A percentile compares a stretch with the other conserved stretches of the same genome.
Evolutionary conservation across 73 alveolate species (phyloP).

Genomic region (Tetrahymena malaccensis): DNA sequence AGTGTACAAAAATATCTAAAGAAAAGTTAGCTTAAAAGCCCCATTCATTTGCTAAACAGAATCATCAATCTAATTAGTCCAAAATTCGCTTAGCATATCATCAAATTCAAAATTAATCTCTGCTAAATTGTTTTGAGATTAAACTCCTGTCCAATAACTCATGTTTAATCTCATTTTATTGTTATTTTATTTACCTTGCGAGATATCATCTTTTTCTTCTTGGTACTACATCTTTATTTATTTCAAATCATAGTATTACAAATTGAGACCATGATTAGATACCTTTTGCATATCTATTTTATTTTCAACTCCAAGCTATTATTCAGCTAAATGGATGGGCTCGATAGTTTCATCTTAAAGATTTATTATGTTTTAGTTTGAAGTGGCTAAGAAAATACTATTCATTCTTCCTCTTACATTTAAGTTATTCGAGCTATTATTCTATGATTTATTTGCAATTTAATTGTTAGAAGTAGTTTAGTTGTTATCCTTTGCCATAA

Average conservation of each 20-base stretch:
- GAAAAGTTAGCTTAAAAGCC: background rate
- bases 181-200: background rate
- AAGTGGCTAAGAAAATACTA: background rate
- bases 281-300: background rate
- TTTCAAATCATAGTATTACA: background rate
- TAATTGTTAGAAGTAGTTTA: background rate
- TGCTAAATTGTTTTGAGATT: background rate
- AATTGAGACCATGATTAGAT: background rate
- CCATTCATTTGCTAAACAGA: background rate
- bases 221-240: background rate
- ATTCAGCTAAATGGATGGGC: background rate
- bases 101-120: background rate
- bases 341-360: background rate
- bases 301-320: background rate
- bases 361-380: background rate
- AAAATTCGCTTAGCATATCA: background rate
- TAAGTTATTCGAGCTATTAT: background rate
- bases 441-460: background rate
- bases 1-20: background rate
- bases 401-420: background rate
- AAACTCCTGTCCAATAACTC: background rate
- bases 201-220: background rate
- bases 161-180: background rate
- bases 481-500: background rate
- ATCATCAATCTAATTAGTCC: background rate